These are phyloP conservation scores for Yamadazyma pseudoaaseri DNA, from an alignment of 1,139 yeast genomes.

Conservation along the genomic window DNA sequence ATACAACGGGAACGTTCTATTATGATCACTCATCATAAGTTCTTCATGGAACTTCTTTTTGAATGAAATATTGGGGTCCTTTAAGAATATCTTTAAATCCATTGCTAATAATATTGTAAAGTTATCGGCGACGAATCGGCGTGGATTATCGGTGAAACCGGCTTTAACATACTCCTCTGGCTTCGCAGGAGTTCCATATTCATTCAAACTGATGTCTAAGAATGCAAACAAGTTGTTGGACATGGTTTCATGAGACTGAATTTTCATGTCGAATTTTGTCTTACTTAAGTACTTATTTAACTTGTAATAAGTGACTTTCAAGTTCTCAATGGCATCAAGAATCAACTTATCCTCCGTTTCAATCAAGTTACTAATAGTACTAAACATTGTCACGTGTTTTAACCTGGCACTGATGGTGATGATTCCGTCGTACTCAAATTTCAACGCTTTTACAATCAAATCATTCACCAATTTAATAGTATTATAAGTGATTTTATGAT, in stretches of 20 bases:
- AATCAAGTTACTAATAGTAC: conserved; percentile 38
- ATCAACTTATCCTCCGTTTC: conserved; percentile 40
- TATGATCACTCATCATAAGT: conserved; percentile 48
- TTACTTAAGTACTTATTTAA: conserved; percentile 38
- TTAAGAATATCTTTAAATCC: conserved; percentile 52
- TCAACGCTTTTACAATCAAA: conserved; percentile 42
- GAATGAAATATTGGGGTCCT: conserved; percentile 55
- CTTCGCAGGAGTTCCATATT: conserved; percentile 46
- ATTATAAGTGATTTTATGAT: conserved; percentile 43
- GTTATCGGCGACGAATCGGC: conserved; percentile 39
- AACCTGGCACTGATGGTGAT: conserved; percentile 45
- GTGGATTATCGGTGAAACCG: conserved; percentile 48
- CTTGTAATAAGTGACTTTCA: conserved; percentile 37
- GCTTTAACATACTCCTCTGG: conserved; percentile 46
- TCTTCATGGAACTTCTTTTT: conserved; percentile 61
- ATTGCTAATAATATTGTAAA: conserved; percentile 44
- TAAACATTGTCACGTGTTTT: conserved; percentile 45
- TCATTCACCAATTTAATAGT: conserved; percentile 49
- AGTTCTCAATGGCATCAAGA: conserved; percentile 29
- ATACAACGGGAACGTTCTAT: conserved; percentile 43
- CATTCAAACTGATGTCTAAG: conserved; percentile 44
- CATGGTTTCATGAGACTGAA: conserved; percentile 42
- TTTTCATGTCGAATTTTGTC: conserved; percentile 39
- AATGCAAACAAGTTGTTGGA: conserved; percentile 40
- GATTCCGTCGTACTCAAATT: conserved; percentile 38